phyloP scores from a whole-genome alignment of 306 rosid species.

The Ochetophila trinervis region DNA sequence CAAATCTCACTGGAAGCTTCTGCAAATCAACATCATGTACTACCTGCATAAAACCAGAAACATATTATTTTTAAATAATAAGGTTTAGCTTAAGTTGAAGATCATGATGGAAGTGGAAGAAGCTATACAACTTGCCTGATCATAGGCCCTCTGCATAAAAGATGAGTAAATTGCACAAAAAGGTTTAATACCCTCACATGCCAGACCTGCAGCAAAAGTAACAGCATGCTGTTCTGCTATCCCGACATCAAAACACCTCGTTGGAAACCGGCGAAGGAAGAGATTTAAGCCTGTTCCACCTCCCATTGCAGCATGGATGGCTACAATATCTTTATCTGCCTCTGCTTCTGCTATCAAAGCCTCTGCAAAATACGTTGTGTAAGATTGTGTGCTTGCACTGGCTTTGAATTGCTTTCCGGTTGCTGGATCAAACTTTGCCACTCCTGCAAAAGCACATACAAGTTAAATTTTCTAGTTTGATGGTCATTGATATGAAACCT shows the following conservation, averaged over 20 bases:
- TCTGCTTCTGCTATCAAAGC: conserved; percentile 97
- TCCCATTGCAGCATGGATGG: conserved; percentile 99
- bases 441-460: conserved; percentile 57
- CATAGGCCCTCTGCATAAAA: conserved; percentile 95
- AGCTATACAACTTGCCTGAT: conserved; percentile 56
- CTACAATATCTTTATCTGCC: conserved; percentile 72
- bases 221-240: conserved; percentile 99
- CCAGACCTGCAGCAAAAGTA: conserved; percentile 95
- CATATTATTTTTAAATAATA: conserved; percentile 9
- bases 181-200: conserved; percentile 91
- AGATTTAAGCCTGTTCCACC: conserved; percentile 98
- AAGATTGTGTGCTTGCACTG: conserved; percentile 66
- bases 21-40: conserved; percentile 97
- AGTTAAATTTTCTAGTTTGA: not conserved
- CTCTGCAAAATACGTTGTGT: conserved; percentile 92
- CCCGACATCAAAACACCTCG: conserved; percentile 94
- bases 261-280: conserved; percentile 85
- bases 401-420: conserved; percentile 86
- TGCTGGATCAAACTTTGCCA: conserved; percentile 82
- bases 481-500: not conserved
- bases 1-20: conserved; percentile 89
- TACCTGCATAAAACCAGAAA: conserved; percentile 50
- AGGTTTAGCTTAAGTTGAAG: not conserved
- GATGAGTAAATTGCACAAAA: conserved; percentile 94
- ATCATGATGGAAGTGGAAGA: conserved; percentile 14